These are phyloP conservation scores for Apium graveolens DNA, from an alignment of 129 eudicot species.

Conservation along the genomic window DNA sequence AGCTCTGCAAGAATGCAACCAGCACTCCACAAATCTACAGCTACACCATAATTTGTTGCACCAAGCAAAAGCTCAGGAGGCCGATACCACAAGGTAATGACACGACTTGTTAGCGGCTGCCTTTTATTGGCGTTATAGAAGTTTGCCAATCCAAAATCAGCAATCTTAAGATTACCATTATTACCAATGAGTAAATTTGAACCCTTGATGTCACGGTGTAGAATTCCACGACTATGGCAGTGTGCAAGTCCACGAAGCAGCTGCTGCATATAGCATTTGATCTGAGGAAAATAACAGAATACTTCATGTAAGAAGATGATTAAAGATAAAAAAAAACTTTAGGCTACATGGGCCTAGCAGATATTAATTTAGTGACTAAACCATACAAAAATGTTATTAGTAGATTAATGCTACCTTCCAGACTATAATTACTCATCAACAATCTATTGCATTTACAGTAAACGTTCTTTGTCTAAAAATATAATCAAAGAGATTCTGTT, in stretches of 20 bases:
- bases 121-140: conserved; percentile 34
- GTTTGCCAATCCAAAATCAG: conserved; percentile 71
- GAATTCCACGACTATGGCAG: conserved; percentile 56
- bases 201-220: conserved; percentile 76
- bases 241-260: conserved; percentile 60
- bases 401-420: background rate
- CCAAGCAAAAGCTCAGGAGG: conserved; percentile 74
- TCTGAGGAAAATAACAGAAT: conserved; percentile 29
- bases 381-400: background rate
- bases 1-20: conserved; percentile 74
- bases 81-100: conserved; percentile 75
- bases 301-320: conserved; percentile 14
- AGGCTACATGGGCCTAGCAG: background rate
- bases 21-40: conserved; percentile 76
- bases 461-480: background rate
- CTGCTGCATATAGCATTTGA: conserved; percentile 66
- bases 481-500: background rate
- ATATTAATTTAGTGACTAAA: background rate
- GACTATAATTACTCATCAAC: background rate
- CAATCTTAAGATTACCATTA: conserved; percentile 58
- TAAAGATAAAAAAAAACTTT: too few relatives aligned
- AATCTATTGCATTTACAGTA: background rate
- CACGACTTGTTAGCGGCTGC: conserved; percentile 67
- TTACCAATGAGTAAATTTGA: conserved; percentile 54
- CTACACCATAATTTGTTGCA: conserved; percentile 60